Conservation (phyloP, 1,139 yeast species). For the Taphrina sp. region DNA sequence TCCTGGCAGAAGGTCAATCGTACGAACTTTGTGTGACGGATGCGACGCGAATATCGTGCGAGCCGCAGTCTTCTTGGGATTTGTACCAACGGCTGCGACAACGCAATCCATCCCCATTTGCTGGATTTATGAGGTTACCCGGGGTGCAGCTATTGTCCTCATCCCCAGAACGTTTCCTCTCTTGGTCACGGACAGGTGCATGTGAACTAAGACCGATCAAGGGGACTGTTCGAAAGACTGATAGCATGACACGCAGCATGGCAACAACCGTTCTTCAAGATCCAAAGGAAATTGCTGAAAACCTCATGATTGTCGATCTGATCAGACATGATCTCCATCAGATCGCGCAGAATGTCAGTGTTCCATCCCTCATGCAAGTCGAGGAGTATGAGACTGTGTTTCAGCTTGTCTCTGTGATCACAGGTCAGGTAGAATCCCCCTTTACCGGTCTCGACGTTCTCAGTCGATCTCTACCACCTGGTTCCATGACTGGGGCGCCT, state of each 20-base stretch:
- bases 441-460: constrained; percentile 77
- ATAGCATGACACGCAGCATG: constrained; percentile 41
- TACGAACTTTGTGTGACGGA: constrained; percentile 91
- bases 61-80: constrained; percentile 57
- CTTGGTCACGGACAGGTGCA: constrained; percentile 58
- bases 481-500: constrained; percentile 99
- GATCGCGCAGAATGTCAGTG: constrained; percentile 59
- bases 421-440: constrained; percentile 53
- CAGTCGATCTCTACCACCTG: constrained; percentile 84
- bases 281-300: constrained; percentile 94
- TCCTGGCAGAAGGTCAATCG: constrained; percentile 77
- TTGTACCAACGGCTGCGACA: constrained; percentile 68
- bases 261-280: constrained; percentile 71
- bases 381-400: constrained; percentile 90
- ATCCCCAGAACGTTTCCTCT: constrained; percentile 89
- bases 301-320: constrained; percentile 92
- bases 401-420: constrained; percentile 86
- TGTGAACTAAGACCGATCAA: constrained; percentile 92
- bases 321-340: constrained; percentile 87
- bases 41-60: constrained; percentile 56
- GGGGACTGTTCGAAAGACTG: constrained; percentile 79
- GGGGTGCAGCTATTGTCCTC: constrained; percentile 73
- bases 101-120: constrained; percentile 89
- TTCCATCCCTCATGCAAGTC: constrained; percentile 78
- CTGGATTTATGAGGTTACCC: constrained; percentile 74